Percentiles rank a stretch among this genome's conserved stretches.
phyloP scores from a whole-genome alignment of 2,329 filamentous ascomycete species.

The Fusarium sp. region DNA sequence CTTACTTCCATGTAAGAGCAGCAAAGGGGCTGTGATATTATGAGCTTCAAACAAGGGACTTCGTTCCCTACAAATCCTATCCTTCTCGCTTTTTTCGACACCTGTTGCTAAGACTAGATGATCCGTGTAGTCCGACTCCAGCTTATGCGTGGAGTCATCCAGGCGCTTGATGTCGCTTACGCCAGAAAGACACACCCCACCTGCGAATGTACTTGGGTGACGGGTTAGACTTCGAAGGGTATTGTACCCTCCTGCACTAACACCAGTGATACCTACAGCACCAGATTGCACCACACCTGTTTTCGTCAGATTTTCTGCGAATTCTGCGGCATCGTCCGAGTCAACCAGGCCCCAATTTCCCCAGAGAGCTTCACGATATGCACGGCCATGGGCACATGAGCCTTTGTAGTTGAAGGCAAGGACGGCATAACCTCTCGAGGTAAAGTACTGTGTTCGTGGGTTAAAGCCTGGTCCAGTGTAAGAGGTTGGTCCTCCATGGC shows the following conservation, averaged over 20 bases:
- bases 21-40: constrained; percentile 63
- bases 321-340: constrained; percentile 63
- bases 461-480: constrained; percentile 59
- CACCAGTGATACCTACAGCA: constrained; percentile 63
- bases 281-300: constrained; percentile 54
- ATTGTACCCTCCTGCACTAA: constrained; percentile 67
- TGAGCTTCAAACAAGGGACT: constrained; percentile 64
- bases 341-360: constrained; percentile 66
- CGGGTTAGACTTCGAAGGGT: constrained; percentile 63
- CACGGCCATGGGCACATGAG: constrained; percentile 64
- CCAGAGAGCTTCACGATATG: constrained; percentile 64
- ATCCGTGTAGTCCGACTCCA: constrained; percentile 67
- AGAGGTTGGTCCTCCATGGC: constrained; percentile 66
- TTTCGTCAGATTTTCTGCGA: constrained; percentile 58
- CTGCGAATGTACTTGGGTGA: constrained; percentile 62
- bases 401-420: constrained; percentile 66
- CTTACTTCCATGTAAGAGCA: constrained; percentile 68
- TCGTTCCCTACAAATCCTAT: constrained; percentile 58
- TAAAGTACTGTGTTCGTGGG: constrained; percentile 65
- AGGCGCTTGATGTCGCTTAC: constrained; percentile 65
- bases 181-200: constrained; percentile 64
- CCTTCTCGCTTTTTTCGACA: constrained; percentile 55
- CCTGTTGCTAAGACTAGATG: constrained; percentile 57
- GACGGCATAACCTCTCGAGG: constrained; percentile 66
- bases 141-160: constrained; percentile 65